phyloP scores from a whole-genome alignment of 2,329 filamentous ascomycete species.

The Akanthomyces dipterigenus region DNA sequence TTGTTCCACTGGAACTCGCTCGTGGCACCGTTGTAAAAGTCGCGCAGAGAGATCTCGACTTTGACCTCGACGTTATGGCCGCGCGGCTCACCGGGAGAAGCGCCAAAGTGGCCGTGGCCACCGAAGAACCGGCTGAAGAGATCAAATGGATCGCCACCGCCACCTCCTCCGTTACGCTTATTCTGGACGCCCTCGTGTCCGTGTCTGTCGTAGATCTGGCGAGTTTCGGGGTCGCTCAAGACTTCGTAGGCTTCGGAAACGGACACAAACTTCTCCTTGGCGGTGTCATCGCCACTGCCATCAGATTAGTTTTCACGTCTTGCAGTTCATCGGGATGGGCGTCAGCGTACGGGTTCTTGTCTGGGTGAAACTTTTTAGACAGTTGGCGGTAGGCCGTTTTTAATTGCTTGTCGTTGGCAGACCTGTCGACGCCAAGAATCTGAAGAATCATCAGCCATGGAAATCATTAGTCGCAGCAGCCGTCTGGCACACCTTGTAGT shows the following conservation, averaged over 20 bases:
- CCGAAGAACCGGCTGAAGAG: conserved; percentile 96
- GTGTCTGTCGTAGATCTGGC: conserved; percentile 88
- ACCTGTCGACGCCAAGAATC: conserved; percentile 72
- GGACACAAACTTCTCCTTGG: conserved; percentile 86
- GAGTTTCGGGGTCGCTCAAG: conserved; percentile 70
- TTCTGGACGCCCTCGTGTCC: conserved; percentile 87
- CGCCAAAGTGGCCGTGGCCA: conserved; percentile 75
- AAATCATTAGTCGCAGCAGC: conserved; percentile 3
- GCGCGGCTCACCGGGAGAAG: conserved; percentile 64
- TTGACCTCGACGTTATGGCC: conserved; percentile 88
- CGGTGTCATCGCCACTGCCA: conserved; percentile 64
- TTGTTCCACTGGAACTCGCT: conserved; percentile 89
- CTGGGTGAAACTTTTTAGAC: conserved; percentile 93
- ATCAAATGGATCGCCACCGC: conserved; percentile 80
- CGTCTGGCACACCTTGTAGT: conserved; percentile 59
- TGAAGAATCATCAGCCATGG: conserved; percentile 27
- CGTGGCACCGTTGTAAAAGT: conserved; percentile 87
- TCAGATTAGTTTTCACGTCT: background rate
- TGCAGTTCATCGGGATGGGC: conserved; percentile 1
- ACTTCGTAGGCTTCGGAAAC: conserved; percentile 94
- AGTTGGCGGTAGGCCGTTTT: conserved; percentile 89
- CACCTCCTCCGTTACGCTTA: conserved; percentile 63
- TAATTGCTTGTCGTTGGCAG: conserved; percentile 78
- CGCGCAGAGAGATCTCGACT: conserved; percentile 69
- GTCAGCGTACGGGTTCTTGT: conserved; percentile 83